Evolutionary conservation across 495 filamentous ascomycete species (phyloP).

Genomic region (Neurospora pannonica): DNA sequence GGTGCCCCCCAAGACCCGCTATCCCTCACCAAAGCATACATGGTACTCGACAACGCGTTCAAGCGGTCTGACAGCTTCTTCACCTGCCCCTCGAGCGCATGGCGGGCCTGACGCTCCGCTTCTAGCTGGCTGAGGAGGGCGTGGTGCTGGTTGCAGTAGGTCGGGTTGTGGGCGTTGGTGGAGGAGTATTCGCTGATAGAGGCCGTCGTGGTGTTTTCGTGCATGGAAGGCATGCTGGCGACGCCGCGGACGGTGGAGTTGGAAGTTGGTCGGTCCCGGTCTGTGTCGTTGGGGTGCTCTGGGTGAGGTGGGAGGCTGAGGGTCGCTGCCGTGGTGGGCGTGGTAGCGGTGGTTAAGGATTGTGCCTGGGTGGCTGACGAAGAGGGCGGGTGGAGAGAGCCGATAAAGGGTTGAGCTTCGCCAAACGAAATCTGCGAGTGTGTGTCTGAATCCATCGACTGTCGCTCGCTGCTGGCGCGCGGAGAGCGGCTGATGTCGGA

Average conservation of each 20-base stretch:
- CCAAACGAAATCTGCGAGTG: slow-evolving; percentile 31
- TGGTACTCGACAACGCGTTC: slow-evolving; percentile 28
- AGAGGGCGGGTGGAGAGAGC: slow-evolving; percentile 26
- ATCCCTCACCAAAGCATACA: slow-evolving; percentile 26
- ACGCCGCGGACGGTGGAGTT: slow-evolving; percentile 32
- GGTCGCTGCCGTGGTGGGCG: neutral
- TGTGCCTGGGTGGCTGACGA: slow-evolving; percentile 16
- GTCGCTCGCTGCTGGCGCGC: slow-evolving; percentile 22
- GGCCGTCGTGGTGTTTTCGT: slow-evolving; percentile 17
- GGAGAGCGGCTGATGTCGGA: slow-evolving; percentile 16
- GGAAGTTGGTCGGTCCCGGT: slow-evolving; percentile 21
- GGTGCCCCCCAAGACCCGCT: slow-evolving; percentile 16
- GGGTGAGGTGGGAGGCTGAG: neutral
- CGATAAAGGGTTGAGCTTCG: slow-evolving; percentile 28
- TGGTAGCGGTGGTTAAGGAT: slow-evolving; percentile 11
- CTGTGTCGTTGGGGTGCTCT: neutral
- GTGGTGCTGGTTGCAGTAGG: slow-evolving; percentile 27
- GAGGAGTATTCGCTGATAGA: slow-evolving; percentile 11
- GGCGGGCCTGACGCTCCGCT: slow-evolving; percentile 38
- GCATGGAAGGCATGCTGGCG: slow-evolving; percentile 31
- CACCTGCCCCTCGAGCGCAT: slow-evolving; percentile 41
- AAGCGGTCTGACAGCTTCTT: slow-evolving; percentile 36
- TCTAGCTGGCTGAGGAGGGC: slow-evolving; percentile 36
- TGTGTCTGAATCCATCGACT: slow-evolving; percentile 25
- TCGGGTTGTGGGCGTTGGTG: slow-evolving; percentile 4